These are phyloP conservation scores for Elsinoe perseae DNA, from an alignment of 2,329 filamentous ascomycete species.

Conservation along the genomic window DNA sequence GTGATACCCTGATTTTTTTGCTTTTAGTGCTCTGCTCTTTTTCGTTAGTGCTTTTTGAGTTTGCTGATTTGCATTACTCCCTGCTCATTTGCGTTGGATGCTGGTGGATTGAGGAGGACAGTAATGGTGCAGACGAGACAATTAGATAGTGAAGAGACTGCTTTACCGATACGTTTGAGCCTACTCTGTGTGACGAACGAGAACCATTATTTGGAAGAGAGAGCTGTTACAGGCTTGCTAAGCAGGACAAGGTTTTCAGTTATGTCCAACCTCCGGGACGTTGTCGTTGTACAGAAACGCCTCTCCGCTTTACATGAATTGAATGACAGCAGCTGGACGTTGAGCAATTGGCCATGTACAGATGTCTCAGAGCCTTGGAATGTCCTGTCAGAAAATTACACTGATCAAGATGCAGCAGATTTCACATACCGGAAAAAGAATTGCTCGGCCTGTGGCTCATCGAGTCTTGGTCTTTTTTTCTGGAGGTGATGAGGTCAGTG, in stretches of 20 bases:
- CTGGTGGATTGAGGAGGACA: conserved; percentile 1
- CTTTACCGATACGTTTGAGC: conserved; percentile 1
- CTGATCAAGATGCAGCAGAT: not conserved
- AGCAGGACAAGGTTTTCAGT: not conserved
- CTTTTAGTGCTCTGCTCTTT: conserved; percentile 10
- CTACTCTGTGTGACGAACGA: not conserved
- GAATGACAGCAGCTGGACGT: not conserved
- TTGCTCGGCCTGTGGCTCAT: conserved; percentile 1
- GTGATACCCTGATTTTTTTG: conserved; percentile 17
- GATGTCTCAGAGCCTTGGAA: too few relatives aligned
- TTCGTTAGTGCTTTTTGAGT: conserved; percentile 11
- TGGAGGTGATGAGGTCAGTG: not conserved
- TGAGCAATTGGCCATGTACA: not conserved
- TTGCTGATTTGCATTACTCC: conserved; percentile 15
- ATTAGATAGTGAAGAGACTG: conserved; percentile 12
- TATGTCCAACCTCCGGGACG: not conserved
- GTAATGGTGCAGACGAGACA: conserved; percentile 14
- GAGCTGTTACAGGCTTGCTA: not conserved
- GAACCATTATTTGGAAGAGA: not conserved
- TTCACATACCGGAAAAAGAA: not conserved
- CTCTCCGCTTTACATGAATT: not conserved
- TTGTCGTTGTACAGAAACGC: conserved; percentile 2
- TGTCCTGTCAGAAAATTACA: not conserved
- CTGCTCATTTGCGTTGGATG: conserved; percentile 10
- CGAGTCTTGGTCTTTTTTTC: not conserved